Evolutionary conservation across 78 protist genomes (phyloP).

Genomic region (Dictyostelium citrinum): DNA sequence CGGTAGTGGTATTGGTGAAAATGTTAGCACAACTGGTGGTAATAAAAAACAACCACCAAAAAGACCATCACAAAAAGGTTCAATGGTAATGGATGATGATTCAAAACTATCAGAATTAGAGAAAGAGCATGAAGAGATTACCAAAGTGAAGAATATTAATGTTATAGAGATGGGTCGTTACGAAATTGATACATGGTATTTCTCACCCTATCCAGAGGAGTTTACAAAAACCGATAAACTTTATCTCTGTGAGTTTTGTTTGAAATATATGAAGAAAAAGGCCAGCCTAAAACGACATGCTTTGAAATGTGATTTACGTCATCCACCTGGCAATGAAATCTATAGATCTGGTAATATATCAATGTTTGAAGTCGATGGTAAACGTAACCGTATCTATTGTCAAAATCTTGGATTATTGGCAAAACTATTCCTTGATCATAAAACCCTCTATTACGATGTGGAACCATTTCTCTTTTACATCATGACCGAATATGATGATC

Average conservation of each 20-base stretch:
- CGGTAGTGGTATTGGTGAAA: background rate
- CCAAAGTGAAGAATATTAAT: conserved; percentile 93
- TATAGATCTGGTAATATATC: conserved; percentile 86
- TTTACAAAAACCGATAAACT: conserved; percentile 79
- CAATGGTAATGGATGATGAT: conserved; percentile 4
- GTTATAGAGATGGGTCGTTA: conserved; percentile 86
- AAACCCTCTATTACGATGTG: conserved; percentile 93
- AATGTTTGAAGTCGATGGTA: conserved; percentile 95
- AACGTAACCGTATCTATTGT: conserved; percentile 90
- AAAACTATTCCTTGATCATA: conserved; percentile 97
- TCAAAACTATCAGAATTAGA: conserved; percentile 77
- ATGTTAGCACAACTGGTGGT: background rate
- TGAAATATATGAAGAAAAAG: conserved; percentile 90
- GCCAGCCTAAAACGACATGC: conserved; percentile 83
- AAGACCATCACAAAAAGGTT: conserved; percentile 8
- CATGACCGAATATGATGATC: conserved; percentile 88
- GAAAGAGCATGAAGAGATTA: conserved; percentile 93
- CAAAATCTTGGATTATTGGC: conserved; percentile 96
- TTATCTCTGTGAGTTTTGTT: conserved; percentile 94
- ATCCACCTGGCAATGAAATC: conserved; percentile 98
- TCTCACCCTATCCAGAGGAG: conserved; percentile 96
- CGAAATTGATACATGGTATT: conserved; percentile 97
- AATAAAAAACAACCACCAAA: conserved; percentile 9
- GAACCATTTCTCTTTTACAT: conserved; percentile 98
- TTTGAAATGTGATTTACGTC: conserved; percentile 81